Percentiles rank a stretch among this genome's conserved stretches.
Evolutionary conservation across 2,329 filamentous ascomycete species (phyloP).

Genomic region (Fusarium abutilonis): DNA sequence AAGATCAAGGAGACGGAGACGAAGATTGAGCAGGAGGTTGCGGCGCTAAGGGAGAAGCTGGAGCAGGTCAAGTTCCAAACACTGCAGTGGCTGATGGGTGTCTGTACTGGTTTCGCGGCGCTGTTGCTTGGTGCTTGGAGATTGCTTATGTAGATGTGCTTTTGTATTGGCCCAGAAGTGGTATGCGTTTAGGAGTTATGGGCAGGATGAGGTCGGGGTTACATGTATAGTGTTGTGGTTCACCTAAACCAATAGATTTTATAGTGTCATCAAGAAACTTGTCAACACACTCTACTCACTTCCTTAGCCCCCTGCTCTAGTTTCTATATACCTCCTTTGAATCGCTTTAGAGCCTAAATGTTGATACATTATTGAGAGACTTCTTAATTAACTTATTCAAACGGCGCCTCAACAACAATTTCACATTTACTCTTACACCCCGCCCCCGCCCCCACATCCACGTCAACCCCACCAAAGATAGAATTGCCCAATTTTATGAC

Average conservation of each 20-base stretch:
- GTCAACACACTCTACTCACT: not conserved
- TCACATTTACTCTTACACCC: not conserved
- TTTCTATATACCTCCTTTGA: not conserved
- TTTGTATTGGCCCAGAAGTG: not conserved
- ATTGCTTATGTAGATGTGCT: slow-evolving; percentile 66
- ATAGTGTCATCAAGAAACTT: slow-evolving; percentile 28
- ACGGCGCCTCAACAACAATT: slow-evolving; percentile 19
- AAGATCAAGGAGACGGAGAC: slow-evolving; percentile 99
- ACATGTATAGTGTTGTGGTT: slow-evolving; percentile 18
- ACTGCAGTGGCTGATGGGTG: slow-evolving; percentile 96
- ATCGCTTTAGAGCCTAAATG: not conserved
- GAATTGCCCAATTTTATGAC: too few relatives aligned
- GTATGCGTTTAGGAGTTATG: not conserved
- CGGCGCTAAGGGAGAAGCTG: slow-evolving; percentile 86
- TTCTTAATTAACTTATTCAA: not conserved
- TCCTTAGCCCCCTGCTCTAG: not conserved
- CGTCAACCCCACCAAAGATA: too few relatives aligned
- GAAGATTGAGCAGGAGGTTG: slow-evolving; percentile 97
- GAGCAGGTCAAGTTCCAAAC: slow-evolving; percentile 99
- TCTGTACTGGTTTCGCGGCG: slow-evolving; percentile 73
- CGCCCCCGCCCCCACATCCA: slow-evolving; percentile 26
- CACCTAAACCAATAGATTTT: slow-evolving; percentile 40
- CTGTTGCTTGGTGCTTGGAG: slow-evolving; percentile 76
- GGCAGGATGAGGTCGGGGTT: not conserved
- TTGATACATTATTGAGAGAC: too few relatives aligned